A percentile compares a stretch with the other conserved stretches of the same genome.
Evolutionary conservation across 192 early-diverging fungal genomes (phyloP).

Genomic region (Coemansia sp.): DNA sequence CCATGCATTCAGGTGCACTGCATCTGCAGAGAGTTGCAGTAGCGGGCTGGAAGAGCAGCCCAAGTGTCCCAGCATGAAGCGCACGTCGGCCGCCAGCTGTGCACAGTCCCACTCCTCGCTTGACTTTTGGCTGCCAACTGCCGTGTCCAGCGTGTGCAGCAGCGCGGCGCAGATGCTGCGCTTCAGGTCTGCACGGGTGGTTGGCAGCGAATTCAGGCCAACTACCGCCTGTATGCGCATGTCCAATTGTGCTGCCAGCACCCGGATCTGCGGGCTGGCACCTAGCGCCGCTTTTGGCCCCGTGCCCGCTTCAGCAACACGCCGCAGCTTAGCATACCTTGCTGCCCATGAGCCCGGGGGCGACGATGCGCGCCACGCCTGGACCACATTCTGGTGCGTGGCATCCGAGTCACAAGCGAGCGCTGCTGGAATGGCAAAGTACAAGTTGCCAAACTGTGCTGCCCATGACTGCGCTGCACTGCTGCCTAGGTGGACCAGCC

Average conservation of each 20-base stretch:
- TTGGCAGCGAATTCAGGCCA: constrained; percentile 18
- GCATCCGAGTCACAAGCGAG: constrained; percentile 15
- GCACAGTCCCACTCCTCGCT: constrained; percentile 24
- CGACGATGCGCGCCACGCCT: constrained; percentile 22
- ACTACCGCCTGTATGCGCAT: constrained; percentile 38
- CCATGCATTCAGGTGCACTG: constrained; percentile 3
- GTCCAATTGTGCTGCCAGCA: constrained; percentile 14
- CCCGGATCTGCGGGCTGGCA: constrained; percentile 14
- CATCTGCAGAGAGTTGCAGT: background rate
- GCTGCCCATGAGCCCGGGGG: constrained; percentile 2
- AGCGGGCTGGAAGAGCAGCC: background rate
- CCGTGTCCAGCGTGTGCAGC: background rate
- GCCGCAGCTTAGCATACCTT: constrained; percentile 31
- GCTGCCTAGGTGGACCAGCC: constrained; percentile 23
- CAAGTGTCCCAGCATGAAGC: constrained; percentile 13
- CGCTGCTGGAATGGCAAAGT: constrained; percentile 15
- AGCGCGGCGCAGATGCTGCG: constrained; percentile 8
- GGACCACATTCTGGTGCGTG: constrained; percentile 34
- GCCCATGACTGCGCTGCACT: constrained; percentile 23
- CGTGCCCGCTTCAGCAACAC: constrained; percentile 11
- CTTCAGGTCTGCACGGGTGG: background rate
- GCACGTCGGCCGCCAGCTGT: constrained; percentile 28
- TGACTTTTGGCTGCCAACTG: background rate
- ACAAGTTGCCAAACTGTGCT: constrained; percentile 21
- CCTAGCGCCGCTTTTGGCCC: background rate